phyloP scores from a whole-genome alignment of 495 filamentous ascomycete species.

The Trichoderma asperelloides region DNA sequence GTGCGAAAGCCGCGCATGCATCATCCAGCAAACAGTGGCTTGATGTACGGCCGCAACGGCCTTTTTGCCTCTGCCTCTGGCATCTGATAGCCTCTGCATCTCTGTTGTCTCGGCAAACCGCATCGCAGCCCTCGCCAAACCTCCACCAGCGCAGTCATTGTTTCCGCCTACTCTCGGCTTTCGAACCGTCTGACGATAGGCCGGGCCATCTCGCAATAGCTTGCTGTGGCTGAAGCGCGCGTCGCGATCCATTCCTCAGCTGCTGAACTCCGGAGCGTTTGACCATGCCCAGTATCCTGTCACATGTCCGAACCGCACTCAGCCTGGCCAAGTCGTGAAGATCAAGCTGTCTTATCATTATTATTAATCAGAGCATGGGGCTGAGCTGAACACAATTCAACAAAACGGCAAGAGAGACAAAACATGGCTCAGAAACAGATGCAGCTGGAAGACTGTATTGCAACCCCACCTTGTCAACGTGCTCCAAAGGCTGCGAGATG shows the following conservation, averaged over 20 bases:
- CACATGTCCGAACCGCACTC: conserved; percentile 7
- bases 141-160: not conserved
- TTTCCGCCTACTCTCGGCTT: not conserved
- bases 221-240: conserved; percentile 2
- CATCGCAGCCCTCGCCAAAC: not conserved
- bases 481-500: conserved; percentile 18
- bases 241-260: not conserved
- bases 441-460: conserved; percentile 76
- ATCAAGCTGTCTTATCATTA: not conserved
- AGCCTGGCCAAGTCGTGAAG: conserved; percentile 8
- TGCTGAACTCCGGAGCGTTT: not conserved
- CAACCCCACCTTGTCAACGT: conserved; percentile 21
- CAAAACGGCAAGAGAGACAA: conserved; percentile 32
- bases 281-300: conserved; percentile 10
- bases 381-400: conserved; percentile 13
- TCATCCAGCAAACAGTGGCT: not conserved
- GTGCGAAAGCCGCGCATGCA: not conserved
- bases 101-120: not conserved
- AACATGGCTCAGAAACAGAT: conserved; percentile 65
- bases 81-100: not conserved
- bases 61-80: not conserved
- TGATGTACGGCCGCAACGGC: not conserved
- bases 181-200: not conserved
- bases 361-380: conserved; percentile 4
- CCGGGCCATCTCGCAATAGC: not conserved